Evolutionary conservation across 2,329 filamentous ascomycete species (phyloP).

Genomic region (Periglandula ipomoeae): DNA sequence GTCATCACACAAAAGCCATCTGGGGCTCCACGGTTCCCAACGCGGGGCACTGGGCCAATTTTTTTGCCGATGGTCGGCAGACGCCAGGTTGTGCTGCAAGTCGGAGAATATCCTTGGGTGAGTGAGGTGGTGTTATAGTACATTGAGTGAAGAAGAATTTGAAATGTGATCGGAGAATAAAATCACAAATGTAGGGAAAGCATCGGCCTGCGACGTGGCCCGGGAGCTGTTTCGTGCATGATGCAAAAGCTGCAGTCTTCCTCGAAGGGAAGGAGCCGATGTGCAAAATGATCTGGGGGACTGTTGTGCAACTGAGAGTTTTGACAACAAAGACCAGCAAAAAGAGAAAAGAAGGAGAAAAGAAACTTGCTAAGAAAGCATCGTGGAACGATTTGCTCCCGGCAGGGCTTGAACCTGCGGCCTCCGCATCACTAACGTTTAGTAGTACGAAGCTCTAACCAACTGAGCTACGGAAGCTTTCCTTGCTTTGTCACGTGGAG

Average conservation of each 20-base stretch:
- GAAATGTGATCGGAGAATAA: no score
- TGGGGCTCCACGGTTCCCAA: no score
- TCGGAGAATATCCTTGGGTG: no score
- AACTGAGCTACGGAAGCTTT: conserved; percentile 8
- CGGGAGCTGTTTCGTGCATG: no score
- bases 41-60: neutral
- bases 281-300: no score
- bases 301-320: no score
- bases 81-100: neutral
- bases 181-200: no score
- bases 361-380: neutral
- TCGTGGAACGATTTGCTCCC: conserved; percentile 11
- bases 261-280: neutral
- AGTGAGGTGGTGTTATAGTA: no score
- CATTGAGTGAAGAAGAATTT: no score
- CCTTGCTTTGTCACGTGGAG: neutral
- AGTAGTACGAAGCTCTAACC: conserved; percentile 9
- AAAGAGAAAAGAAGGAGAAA: neutral
- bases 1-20: neutral
- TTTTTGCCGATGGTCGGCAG: neutral
- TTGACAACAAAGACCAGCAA: no score
- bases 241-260: no score
- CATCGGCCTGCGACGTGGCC: no score
- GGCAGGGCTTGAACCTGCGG: conserved; percentile 11
- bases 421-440: conserved; percentile 10